Evolutionary conservation across 2,329 filamentous ascomycete species (phyloP), one percentile per base, ranked within the genome.

Genomic region (Penicillium thymicola): DNA sequence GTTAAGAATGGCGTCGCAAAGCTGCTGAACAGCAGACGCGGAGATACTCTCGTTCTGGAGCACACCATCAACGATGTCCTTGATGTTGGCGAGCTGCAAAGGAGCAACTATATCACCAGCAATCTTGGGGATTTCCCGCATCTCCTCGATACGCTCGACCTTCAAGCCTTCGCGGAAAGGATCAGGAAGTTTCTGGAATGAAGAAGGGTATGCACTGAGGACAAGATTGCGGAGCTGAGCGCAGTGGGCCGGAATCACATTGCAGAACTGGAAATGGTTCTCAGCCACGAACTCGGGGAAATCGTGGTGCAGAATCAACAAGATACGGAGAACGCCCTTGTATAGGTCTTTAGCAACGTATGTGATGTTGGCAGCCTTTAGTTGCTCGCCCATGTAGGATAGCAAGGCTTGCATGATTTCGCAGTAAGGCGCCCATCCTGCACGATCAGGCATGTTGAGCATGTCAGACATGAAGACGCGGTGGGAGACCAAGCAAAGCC

Each of bases 271-370:
- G 64, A 90, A 85, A 70, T 96, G 90, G 72, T 96, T 91, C 65
- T 92, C 90, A 6, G 90, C 89, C 41, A 99, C 78, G 73, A 96
- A 99, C 55, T 97, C 92, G 0, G 93, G 89, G 74, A 91, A 97
- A 72, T 99, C 94, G 70, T 97, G 94, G 65, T 96, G 90, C 51
- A 99, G 79, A 51, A 96, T 83, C 34, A 96, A 79, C 53, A 97
- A 78, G 58, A 97, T 84, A 69, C 95, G 92, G 46, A 96, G 78
- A 1, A 89, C 85, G 9, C 88, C 91, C 59, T 90, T 87, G 72
- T 96, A 97, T 59, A 96, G 85, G 53, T 93, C 90, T 71, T 90
- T 92, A 34, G 87, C 85, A 49, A 89, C 82, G 34, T 85, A 80
- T 4, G 86, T 81, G 16, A 91, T 82, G 56, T 86, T 86, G 28